A percentile compares a stretch with the other conserved stretches of the same genome.
These are phyloP conservation scores for Euphorbia celastroides DNA, from an alignment of 441 rosid species.

Conservation along the genomic window DNA sequence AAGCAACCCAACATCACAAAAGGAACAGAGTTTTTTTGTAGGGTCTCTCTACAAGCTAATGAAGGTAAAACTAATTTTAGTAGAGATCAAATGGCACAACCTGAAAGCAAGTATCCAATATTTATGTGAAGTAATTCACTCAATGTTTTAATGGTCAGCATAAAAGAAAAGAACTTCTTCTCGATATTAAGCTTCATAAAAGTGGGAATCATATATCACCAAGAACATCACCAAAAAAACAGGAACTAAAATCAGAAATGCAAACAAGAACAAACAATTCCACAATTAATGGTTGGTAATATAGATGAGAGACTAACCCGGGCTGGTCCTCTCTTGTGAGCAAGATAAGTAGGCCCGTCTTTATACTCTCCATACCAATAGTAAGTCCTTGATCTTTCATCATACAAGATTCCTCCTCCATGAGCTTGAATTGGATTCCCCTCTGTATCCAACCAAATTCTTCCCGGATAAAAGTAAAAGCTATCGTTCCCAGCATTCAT, in stretches of 20 bases:
- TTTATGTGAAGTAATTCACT: not conserved
- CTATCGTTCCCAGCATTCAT: conserved; percentile 47
- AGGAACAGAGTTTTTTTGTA: not conserved
- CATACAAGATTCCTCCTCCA: conserved; percentile 74
- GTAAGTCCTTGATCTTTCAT: conserved; percentile 51
- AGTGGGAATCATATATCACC: not conserved
- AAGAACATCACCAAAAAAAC: not conserved
- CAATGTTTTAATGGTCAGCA: not conserved
- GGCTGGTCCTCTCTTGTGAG: conserved; percentile 77
- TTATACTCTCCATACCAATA: conserved; percentile 96
- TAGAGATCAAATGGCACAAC: not conserved
- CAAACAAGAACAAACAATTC: not conserved
- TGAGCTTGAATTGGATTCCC: conserved; percentile 95
- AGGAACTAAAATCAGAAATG: not conserved
- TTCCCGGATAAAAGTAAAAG: conserved; percentile 61
- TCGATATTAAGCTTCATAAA: conserved; percentile 8
- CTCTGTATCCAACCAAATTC: conserved; percentile 84
- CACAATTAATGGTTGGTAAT: not conserved
- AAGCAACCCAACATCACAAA: conserved; percentile 1
- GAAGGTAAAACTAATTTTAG: conserved; percentile 5
- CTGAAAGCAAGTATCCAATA: not conserved
- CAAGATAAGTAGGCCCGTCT: conserved; percentile 84
- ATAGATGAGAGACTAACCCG: conserved; percentile 50
- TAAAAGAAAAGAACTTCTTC: not conserved
- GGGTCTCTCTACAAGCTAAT: conserved; percentile 1